A percentile compares a stretch with the other conserved stretches of the same genome.
phyloP scores from a whole-genome alignment of 1,284 basidiomycete genomes.

The Xerocomus minutiporus region DNA sequence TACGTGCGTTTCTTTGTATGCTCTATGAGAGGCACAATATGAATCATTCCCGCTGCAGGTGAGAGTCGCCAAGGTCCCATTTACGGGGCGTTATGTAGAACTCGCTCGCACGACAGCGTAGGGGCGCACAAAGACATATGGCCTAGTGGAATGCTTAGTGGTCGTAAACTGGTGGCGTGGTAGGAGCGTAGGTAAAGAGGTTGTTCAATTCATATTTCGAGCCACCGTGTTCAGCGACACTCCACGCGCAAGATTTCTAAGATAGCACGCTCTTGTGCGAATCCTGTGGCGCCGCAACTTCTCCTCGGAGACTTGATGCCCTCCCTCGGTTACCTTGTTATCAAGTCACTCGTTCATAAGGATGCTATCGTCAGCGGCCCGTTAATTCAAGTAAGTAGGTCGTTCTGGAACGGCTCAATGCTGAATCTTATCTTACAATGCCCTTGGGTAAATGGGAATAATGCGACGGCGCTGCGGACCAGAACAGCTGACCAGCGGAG shows the following conservation, averaged over 20 bases:
- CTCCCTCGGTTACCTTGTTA: neutral
- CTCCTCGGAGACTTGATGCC: neutral
- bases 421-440: neutral
- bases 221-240: neutral
- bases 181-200: too few relatives aligned
- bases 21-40: neutral
- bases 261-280: neutral
- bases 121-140: neutral
- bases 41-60: slow-evolving; percentile 9
- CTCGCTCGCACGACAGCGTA: slow-evolving; percentile 12
- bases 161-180: neutral
- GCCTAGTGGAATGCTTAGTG: neutral
- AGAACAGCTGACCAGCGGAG: slow-evolving; percentile 1
- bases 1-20: slow-evolving; percentile 15
- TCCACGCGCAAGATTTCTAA: too few relatives aligned
- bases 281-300: neutral
- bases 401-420: neutral
- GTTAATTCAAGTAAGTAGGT: neutral
- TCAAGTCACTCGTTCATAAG: neutral
- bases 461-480: neutral
- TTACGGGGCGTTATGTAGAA: slow-evolving; percentile 25
- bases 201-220: neutral
- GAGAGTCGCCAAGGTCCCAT: slow-evolving; percentile 14
- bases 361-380: neutral
- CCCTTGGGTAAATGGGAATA: neutral